Evolutionary conservation across 2,329 filamentous ascomycete genomes (phyloP).

Genomic region (Colletotrichum cereale): DNA sequence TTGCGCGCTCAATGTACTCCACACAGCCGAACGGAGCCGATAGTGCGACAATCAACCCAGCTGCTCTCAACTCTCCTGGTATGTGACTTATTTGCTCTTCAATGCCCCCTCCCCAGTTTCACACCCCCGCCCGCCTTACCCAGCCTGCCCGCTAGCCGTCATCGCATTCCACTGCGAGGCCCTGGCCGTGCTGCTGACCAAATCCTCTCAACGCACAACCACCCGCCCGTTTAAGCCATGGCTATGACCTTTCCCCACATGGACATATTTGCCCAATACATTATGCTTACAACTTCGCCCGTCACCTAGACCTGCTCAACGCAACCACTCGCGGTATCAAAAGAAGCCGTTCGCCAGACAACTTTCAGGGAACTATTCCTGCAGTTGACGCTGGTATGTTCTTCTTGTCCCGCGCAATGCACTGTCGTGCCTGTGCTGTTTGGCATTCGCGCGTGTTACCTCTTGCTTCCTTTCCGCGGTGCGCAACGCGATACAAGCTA

Average conservation of each 20-base stretch:
- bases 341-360: conserved; percentile 81
- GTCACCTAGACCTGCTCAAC: conserved; percentile 62
- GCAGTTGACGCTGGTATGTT: conserved; percentile 80
- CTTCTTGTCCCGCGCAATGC: conserved; percentile 48
- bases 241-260: conserved; percentile 26
- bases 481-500: conserved; percentile 46
- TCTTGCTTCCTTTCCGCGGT: conserved; percentile 49
- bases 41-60: conserved; percentile 91
- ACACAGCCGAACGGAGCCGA: conserved; percentile 80
- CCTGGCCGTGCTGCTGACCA: conserved; percentile 20
- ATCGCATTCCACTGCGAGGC: conserved; percentile 39
- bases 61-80: conserved; percentile 85
- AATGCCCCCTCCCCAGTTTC: conserved; percentile 27
- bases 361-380: conserved; percentile 68
- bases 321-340: conserved; percentile 78
- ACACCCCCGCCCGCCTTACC: conserved; percentile 24
- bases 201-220: conserved; percentile 23
- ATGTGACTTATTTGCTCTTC: conserved; percentile 55
- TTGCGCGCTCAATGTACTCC: conserved; percentile 62
- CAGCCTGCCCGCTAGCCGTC: conserved; percentile 38
- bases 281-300: conserved; percentile 47
- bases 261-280: conserved; percentile 31
- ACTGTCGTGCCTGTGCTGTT: conserved; percentile 30
- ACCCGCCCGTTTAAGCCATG: conserved; percentile 27
- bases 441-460: conserved; percentile 47